A percentile compares a stretch with the other conserved stretches of the same genome.
phyloP scores from a whole-genome alignment of 225 moss, liverwort and hornwort species.

The Bryum argenteum region DNA sequence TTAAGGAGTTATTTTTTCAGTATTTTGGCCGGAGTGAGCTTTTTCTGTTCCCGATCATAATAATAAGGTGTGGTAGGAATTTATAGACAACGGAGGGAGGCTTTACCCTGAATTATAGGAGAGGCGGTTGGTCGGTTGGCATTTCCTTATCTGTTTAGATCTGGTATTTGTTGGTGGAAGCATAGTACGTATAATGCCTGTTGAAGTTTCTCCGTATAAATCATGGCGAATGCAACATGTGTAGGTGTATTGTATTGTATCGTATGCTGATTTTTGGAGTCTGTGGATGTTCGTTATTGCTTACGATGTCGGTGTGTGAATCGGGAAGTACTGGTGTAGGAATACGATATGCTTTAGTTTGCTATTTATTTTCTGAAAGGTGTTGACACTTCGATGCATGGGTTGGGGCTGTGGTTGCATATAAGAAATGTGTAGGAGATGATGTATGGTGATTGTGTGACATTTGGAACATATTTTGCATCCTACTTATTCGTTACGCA shows the following conservation, averaged over 20 bases:
- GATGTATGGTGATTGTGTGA: conserved; percentile 41
- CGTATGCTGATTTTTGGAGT: conserved; percentile 4
- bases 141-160: not conserved
- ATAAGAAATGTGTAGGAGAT: conserved; percentile 18
- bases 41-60: conserved; percentile 4
- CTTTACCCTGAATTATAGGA: not conserved
- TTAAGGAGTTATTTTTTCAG: not conserved
- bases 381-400: conserved; percentile 10
- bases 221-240: not conserved
- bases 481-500: conserved; percentile 67
- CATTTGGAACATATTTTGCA: conserved; percentile 44
- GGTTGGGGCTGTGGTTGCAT: conserved; percentile 25
- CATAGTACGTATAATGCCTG: not conserved
- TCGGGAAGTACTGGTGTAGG: conserved; percentile 16
- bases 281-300: not conserved
- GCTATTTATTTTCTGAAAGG: not conserved
- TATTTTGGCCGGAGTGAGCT: not conserved
- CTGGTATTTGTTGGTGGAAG: not conserved
- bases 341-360: not conserved
- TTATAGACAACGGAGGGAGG: not conserved
- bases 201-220: not conserved
- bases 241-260: conserved; percentile 19
- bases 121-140: conserved; percentile 12
- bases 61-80: not conserved
- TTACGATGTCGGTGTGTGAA: conserved; percentile 9